phyloP scores from a whole-genome alignment of 305 asterid species.

The Nicotiana rustica region DNA sequence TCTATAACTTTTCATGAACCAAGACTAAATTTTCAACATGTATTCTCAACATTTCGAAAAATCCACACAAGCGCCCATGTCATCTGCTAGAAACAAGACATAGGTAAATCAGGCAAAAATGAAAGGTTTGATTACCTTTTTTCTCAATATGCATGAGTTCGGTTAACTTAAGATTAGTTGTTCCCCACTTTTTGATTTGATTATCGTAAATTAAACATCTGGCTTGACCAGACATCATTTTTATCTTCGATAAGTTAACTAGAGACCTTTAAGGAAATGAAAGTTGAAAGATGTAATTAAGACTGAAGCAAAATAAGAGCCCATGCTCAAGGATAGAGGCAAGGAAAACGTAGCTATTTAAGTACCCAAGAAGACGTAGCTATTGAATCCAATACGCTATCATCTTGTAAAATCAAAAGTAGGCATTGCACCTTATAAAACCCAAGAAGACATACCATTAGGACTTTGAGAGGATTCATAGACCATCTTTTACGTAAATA shows the following conservation, averaged over 20 bases:
- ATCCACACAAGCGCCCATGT: not conserved
- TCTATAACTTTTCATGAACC: not conserved
- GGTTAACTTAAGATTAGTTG: not conserved
- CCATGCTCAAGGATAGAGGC: not conserved
- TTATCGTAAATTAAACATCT: not conserved
- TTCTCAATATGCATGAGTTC: not conserved
- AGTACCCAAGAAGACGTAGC: not conserved
- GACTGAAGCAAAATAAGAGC: not conserved
- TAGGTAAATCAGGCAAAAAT: not conserved
- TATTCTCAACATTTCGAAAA: not conserved
- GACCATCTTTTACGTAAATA: not conserved
- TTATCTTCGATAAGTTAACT: not conserved
- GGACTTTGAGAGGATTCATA: not conserved
- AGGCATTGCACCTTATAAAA: not conserved
- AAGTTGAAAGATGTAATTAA: not conserved
- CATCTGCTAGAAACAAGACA: not conserved
- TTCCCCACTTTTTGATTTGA: not conserved
- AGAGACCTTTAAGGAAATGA: not conserved
- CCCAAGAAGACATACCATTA: conserved; percentile 15
- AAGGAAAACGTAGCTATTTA: not conserved
- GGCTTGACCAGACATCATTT: not conserved
- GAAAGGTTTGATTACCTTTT: not conserved
- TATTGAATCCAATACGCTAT: conserved; percentile 15
- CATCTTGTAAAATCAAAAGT: conserved; percentile 25
- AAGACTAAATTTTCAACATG: not conserved